These are phyloP conservation scores for Paracamarosporium sp. DNA, from an alignment of 2,329 filamentous ascomycete genomes.

Conservation along the genomic window DNA sequence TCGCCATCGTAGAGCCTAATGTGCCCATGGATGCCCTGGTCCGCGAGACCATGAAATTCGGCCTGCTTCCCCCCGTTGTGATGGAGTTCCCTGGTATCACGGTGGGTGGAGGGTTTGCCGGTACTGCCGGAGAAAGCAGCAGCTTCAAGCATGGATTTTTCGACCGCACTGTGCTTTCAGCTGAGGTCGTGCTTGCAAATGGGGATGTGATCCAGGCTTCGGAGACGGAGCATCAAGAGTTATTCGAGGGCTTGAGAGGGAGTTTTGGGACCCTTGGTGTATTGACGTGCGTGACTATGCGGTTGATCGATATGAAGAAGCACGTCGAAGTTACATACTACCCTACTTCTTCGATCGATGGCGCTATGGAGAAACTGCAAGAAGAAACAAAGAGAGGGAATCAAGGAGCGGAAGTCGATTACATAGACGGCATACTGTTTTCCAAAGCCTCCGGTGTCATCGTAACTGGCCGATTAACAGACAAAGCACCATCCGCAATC, in stretches of 20 bases:
- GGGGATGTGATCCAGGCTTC: constrained; percentile 62
- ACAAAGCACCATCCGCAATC: constrained; percentile 43
- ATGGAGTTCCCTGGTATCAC: constrained; percentile 78
- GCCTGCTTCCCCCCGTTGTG: constrained; percentile 68
- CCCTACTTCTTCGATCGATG: constrained; percentile 58
- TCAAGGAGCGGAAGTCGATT: too few relatives aligned
- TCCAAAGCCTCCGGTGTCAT: constrained; percentile 62
- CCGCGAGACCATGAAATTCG: constrained; percentile 59
- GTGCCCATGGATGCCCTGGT: constrained; percentile 72
- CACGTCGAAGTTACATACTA: constrained; percentile 70
- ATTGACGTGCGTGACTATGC: constrained; percentile 65
- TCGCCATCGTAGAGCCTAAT: constrained; percentile 71
- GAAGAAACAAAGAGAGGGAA: constrained; percentile 48
- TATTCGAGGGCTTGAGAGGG: constrained; percentile 66
- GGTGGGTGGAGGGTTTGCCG: constrained; percentile 70
- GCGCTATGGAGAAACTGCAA: constrained; percentile 57
- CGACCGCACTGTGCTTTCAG: constrained; percentile 65
- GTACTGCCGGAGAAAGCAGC: constrained; percentile 71
- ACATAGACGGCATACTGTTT: constrained; percentile 72
- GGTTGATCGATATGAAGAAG: constrained; percentile 58
- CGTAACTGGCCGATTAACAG: constrained; percentile 64
- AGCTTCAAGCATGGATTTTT: constrained; percentile 73
- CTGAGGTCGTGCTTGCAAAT: constrained; percentile 69
- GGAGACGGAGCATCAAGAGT: constrained; percentile 53
- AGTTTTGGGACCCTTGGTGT: constrained; percentile 68